A percentile compares a stretch with the other conserved stretches of the same genome.
These are phyloP conservation scores for Achaetomiella virescens DNA, from an alignment of 495 filamentous ascomycete genomes.

Conservation along the genomic window DNA sequence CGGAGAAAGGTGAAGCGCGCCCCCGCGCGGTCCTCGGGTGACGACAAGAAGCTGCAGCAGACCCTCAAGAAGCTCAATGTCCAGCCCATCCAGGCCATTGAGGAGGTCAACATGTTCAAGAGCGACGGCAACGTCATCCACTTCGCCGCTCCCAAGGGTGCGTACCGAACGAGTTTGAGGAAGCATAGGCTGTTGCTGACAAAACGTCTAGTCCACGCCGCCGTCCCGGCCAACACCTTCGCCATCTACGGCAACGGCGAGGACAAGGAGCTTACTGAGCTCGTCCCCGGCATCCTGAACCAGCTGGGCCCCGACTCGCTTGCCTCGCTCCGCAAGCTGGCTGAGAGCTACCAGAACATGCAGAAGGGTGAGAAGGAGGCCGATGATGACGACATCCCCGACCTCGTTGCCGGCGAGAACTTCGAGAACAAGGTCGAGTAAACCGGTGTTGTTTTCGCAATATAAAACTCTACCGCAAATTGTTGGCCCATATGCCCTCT, in stretches of 20 bases:
- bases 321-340: slow-evolving; percentile 95
- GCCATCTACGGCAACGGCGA: slow-evolving; percentile 98
- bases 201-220: slow-evolving; percentile 73
- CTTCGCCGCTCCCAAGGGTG: slow-evolving; percentile 95
- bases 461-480: slow-evolving; percentile 12
- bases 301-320: slow-evolving; percentile 97
- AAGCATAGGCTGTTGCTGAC: not conserved
- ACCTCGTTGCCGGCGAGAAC: slow-evolving; percentile 90
- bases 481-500: not conserved
- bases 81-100: slow-evolving; percentile 95
- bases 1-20: slow-evolving; percentile 98
- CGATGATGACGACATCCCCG: slow-evolving; percentile 86
- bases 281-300: slow-evolving; percentile 98
- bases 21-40: slow-evolving; percentile 78
- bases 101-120: slow-evolving; percentile 99
- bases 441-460: slow-evolving; percentile 20
- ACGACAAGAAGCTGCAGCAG: slow-evolving; percentile 99
- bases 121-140: slow-evolving; percentile 99
- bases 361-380: slow-evolving; percentile 90
- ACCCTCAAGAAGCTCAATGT: slow-evolving; percentile 93
- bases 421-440: slow-evolving; percentile 96
- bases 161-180: slow-evolving; percentile 21
- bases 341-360: slow-evolving; percentile 99
- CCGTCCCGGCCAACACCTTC: slow-evolving; percentile 93
- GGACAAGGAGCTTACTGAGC: slow-evolving; percentile 99